Base-by-base conservation (phyloP, 2,329 filamentous ascomycete genomes). In the Fusarium neocosmosporiellum region DNA sequence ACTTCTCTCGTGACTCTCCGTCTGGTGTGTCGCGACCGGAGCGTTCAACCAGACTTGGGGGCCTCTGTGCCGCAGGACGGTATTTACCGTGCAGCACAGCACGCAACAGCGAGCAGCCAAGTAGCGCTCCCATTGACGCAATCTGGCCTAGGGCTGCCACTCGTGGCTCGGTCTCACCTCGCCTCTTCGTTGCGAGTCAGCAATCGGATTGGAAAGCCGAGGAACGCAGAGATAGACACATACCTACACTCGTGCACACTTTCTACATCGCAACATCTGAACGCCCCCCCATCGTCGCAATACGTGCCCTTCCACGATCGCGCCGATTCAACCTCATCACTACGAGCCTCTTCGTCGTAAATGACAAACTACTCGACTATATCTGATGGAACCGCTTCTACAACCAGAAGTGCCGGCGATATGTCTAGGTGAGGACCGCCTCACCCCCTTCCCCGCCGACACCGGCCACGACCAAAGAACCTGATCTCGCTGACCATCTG, bases 351-450 rank as follows among this genome's bases (percentile, higher is more conserved):
- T 50, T 37, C 59, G 57, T 63, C 53, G 70, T 73, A 82, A 83
- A 90, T 90, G 88, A 85, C 86, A 79, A 86, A 85, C 74, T 89
- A 90, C 78, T 86, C 84, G 62, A 86, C 85, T 63, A 86, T 89
- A 69, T 79, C 85, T 80, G 81, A 87, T 86, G 86, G 82, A 79
- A 84, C 79, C 78, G 78, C 81, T 81, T 79, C 81, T 80, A 81
- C 83, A 71, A 78, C 81, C 71, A 78, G 77, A 65, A 80, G 78
- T 74, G 78, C 81, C 74, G 83, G 80, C 82, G 84, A 83, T 68
- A 89, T 89, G 87, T 81, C 85, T 71, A 85, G 85, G 86, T 88
- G 62, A 64, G 69, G 63, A n/a, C n/a, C n/a, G n/a, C n/a, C 66
- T 66, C 50, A n/a, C 16, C 33, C 11, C 61, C 34, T 59, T 43